Evolutionary conservation across 2,329 filamentous ascomycete species (phyloP), one percentile per base, ranked within the genome.

Genomic region (Chaetomiaceae sp.): DNA sequence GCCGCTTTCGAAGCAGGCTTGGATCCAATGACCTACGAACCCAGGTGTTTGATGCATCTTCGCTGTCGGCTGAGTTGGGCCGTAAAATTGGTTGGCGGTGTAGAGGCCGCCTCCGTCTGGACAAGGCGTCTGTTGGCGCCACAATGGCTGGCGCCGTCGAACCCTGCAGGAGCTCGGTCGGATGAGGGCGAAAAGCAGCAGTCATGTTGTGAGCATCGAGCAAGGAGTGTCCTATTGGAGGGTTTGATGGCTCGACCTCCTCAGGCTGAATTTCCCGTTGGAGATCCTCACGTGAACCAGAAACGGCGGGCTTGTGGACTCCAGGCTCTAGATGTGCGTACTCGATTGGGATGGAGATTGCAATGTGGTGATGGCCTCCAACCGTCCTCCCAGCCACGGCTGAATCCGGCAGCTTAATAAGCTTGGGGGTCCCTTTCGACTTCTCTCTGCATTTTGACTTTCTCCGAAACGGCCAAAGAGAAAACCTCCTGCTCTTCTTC

Each of bases 271-370:
- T 27, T 3, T 40, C 25, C 3, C 21, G n/a, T 5, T 1, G 5
- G 4, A 36, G 7, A 5, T 61, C 53, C 6, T 57, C 32, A 36
- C 58, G 54, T 45, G 59, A 40, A 61, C 55, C 2, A 21, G 43
- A 2, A 14, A n/a, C 21, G 7, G 9, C 11, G 2, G 45, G 11
- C 5, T 33, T 27, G 29, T 49, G 41, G 1, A 58, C 54, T 23
- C 34, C 16, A 10, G 62, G 58, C 2, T 69, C 70, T 38, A 76
- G 66, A 20, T 77, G 72, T 5, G 72, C 74, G 53, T 78, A 68
- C 57, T 80, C 73, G 11, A 76, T 54, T 1, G 81, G 80, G 40
- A 84, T 82, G 0, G 80, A 82, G 47, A 84, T 84, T 53, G 80
- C 78, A 57, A 84, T 82, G 59, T 84, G 77, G 4, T 77, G 72